A percentile compares a stretch with the other conserved stretches of the same genome.
These are phyloP conservation scores for Fusarium oxysporum DNA, from an alignment of 2,329 filamentous ascomycete species.

Conservation along the genomic window DNA sequence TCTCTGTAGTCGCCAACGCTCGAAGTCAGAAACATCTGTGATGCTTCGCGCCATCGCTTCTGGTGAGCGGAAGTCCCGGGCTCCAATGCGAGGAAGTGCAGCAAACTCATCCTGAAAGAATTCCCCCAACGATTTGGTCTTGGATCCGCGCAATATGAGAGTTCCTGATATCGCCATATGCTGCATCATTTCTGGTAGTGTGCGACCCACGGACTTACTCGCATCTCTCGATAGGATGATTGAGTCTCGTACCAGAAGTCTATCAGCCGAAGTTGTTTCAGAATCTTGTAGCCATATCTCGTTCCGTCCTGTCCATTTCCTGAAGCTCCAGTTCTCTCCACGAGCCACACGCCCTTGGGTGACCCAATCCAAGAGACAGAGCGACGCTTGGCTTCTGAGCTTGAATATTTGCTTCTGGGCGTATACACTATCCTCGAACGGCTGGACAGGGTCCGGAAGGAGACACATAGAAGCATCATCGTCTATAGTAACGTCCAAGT, in stretches of 20 bases:
- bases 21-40: constrained; percentile 53
- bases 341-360: constrained; percentile 86
- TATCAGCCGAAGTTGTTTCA: constrained; percentile 53
- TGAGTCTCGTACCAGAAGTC: constrained; percentile 86
- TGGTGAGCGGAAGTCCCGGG: constrained; percentile 76
- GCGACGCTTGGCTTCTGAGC: constrained; percentile 65
- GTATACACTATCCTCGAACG: constrained; percentile 86
- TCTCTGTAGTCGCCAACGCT: constrained; percentile 67
- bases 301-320: constrained; percentile 83
- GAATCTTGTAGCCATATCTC: constrained; percentile 76
- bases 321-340: constrained; percentile 89
- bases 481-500: constrained; percentile 63
- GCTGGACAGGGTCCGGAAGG: constrained; percentile 92
- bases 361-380: constrained; percentile 95
- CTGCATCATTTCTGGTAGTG: constrained; percentile 74
- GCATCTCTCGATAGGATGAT: constrained; percentile 75
- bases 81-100: constrained; percentile 82
- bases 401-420: constrained; percentile 85
- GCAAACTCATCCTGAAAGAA: constrained; percentile 87
- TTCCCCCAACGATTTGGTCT: constrained; percentile 72
- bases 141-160: constrained; percentile 80
- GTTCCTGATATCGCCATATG: constrained; percentile 84
- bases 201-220: constrained; percentile 53
- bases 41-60: constrained; percentile 58
- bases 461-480: constrained; percentile 68